Evolutionary conservation across 225 moss, liverwort and hornwort species (phyloP), one percentile per base, ranked within the genome.

Genomic region (Lunularia cruciata): DNA sequence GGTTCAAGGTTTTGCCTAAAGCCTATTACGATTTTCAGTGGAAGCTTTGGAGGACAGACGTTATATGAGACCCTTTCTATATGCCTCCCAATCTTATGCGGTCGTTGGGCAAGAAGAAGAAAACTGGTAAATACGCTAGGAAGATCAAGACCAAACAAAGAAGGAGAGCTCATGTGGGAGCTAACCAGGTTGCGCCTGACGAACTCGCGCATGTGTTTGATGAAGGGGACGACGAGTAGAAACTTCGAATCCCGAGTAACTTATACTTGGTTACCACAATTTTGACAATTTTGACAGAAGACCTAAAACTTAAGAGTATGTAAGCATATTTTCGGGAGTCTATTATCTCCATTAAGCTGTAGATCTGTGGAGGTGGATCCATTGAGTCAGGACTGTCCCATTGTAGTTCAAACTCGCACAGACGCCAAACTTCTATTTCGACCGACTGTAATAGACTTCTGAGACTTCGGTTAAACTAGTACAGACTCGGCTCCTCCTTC

Each of bases 11-110:
- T 98, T 49, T 85, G 90, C 67, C 73, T 98, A 74, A 93, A 98
- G 45, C 90, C 92, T 38, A 98, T 98, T 71, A 98, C 92, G 76
- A 93, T 98, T 43, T 98, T 98, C 68, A 83, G 91, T 71, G 93
- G 93, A 45, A 92, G 92, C 72, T 98, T 98, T 55, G 89, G 93
- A 31, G 96, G 96, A 15, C 90, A 87, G 72, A 89, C 90, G 23
- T 78, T 98, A 3, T 98, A 93, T 53, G 96, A 98, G 72, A 98
- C 93, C 96, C 96, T 8, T 93, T 98, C 55, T 98, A 98, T 63
- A 88, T 98, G 19, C 93, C 96, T 35, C 96, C 96, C n/a, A 98
- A 98, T 49, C 36, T 78, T 79, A 91, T 93, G 70, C 71, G 78
- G 13, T 54, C 69, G 13, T 39, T 57, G 69, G 69, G 42, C 26